A percentile compares a stretch with the other conserved stretches of the same genome.
These are phyloP conservation scores for Amanita rimosa DNA, from an alignment of 768 basidiomycete genomes.

Conservation along the genomic window DNA sequence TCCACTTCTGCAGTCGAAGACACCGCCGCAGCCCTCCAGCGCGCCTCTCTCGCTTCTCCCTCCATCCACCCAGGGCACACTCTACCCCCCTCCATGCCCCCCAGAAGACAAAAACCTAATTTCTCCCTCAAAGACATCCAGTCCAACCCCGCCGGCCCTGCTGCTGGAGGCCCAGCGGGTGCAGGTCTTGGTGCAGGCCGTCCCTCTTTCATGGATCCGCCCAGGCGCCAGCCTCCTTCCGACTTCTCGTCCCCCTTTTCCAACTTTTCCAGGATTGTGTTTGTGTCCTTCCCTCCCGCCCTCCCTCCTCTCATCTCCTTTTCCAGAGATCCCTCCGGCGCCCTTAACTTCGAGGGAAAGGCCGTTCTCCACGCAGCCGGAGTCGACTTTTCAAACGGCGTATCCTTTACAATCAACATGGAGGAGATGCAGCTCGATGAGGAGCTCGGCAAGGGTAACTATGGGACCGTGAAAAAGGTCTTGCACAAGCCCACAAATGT, in stretches of 20 bases:
- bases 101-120: slow-evolving; percentile 38
- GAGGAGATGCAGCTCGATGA: slow-evolving; percentile 81
- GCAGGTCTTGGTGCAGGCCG: slow-evolving; percentile 66
- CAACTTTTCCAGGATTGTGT: slow-evolving; percentile 93
- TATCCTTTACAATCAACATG: slow-evolving; percentile 92
- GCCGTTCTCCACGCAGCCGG: slow-evolving; percentile 87
- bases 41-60: slow-evolving; percentile 17
- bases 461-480: slow-evolving; percentile 95
- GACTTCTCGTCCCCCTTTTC: slow-evolving; percentile 72
- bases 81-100: slow-evolving; percentile 21
- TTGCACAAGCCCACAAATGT: slow-evolving; percentile 91
- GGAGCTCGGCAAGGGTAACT: slow-evolving; percentile 93
- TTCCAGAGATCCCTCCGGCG: slow-evolving; percentile 87
- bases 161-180: slow-evolving; percentile 40
- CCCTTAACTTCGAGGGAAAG: slow-evolving; percentile 87
- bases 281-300: slow-evolving; percentile 22
- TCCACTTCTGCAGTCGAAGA: slow-evolving; percentile 21
- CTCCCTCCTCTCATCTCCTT: slow-evolving; percentile 4
- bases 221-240: slow-evolving; percentile 22
- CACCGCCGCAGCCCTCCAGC: slow-evolving; percentile 27
- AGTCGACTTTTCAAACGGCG: slow-evolving; percentile 77
- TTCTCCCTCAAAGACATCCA: slow-evolving; percentile 59
- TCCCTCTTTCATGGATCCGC: slow-evolving; percentile 33
- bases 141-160: slow-evolving; percentile 24
- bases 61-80: slow-evolving; percentile 11